A percentile compares a stretch with the other conserved stretches of the same genome.
Conservation (phyloP, 2,329 filamentous ascomycete species). For the Corinectria fuckeliana region DNA sequence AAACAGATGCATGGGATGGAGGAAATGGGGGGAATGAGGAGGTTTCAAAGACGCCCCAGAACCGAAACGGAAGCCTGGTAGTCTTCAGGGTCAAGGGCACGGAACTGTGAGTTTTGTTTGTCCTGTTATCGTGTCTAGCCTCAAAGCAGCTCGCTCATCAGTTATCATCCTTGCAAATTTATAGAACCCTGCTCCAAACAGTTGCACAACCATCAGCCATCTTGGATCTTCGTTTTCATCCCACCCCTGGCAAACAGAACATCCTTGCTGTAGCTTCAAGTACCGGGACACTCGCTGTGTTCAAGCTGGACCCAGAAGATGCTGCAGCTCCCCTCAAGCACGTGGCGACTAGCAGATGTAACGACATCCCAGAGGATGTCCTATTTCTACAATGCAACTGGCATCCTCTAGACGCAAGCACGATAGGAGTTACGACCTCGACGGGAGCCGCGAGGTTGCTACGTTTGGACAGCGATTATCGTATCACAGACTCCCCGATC, state of each 20-base stretch:
- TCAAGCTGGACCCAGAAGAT: constrained; percentile 55
- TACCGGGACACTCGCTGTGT: constrained; percentile 73
- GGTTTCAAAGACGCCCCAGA: constrained; percentile 56
- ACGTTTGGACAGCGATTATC: constrained; percentile 51
- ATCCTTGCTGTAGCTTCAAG: constrained; percentile 80
- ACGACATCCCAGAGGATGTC: constrained; percentile 60
- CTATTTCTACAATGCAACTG: constrained; percentile 78
- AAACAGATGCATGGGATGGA: constrained; percentile 15
- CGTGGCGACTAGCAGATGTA: constrained; percentile 53
- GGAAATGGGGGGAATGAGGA: constrained; percentile 27
- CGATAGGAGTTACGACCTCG: constrained; percentile 75
- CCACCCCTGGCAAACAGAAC: constrained; percentile 47
- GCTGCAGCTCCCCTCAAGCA: constrained; percentile 46
- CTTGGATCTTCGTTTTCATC: constrained; percentile 84
- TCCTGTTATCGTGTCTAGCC: not conserved
- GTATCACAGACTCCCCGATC: constrained; percentile 39
- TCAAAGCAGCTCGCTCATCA: constrained; percentile 15
- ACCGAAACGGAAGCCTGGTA: constrained; percentile 75
- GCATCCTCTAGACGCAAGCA: constrained; percentile 63
- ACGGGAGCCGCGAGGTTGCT: constrained; percentile 68
- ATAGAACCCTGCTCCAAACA: constrained; percentile 64
- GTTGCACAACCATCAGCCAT: constrained; percentile 73
- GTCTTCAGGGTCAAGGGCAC: constrained; percentile 64
- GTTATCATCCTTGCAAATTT: not conserved
- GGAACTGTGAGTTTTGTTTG: constrained; percentile 58